phyloP scores from a whole-genome alignment of 2,329 filamentous ascomycete species.

The Fusarium brevicatenulatum region DNA sequence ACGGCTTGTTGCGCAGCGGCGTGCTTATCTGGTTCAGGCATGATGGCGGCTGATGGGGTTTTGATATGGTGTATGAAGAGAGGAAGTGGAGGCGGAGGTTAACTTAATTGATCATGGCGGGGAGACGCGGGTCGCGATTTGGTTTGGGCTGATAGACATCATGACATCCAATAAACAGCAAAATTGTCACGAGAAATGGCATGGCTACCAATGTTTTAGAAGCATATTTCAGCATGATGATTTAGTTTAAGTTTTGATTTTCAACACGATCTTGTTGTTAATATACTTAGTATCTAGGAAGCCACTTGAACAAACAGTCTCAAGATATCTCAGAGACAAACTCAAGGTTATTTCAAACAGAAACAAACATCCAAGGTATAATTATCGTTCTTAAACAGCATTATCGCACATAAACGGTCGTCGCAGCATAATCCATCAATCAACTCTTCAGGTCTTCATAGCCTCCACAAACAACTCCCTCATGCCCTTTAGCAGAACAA shows the following conservation, averaged over 20 bases:
- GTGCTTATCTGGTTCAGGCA: constrained; percentile 72
- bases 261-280: neutral
- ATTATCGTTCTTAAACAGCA: constrained; percentile 10
- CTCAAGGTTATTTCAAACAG: neutral
- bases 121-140: constrained; percentile 38
- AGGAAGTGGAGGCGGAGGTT: constrained; percentile 32
- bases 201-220: too few species aligned
- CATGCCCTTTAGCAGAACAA: constrained; percentile 82
- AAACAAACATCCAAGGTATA: constrained; percentile 2
- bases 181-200: neutral
- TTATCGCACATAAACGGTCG: constrained; percentile 19
- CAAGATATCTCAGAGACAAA: neutral
- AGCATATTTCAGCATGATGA: fast-evolving
- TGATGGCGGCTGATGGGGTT: constrained; percentile 40
- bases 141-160: neutral
- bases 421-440: constrained; percentile 6
- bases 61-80: constrained; percentile 12
- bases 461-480: constrained; percentile 78
- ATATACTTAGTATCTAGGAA: neutral
- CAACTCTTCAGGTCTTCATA: constrained; percentile 59
- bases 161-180: neutral
- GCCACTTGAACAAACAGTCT: neutral
- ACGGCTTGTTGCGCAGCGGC: constrained; percentile 83
- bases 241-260: neutral
- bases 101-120: constrained; percentile 17